Evolutionary conservation across 1,284 basidiomycete species (phyloP).

Genomic region (Leccinum pallidistipes): DNA sequence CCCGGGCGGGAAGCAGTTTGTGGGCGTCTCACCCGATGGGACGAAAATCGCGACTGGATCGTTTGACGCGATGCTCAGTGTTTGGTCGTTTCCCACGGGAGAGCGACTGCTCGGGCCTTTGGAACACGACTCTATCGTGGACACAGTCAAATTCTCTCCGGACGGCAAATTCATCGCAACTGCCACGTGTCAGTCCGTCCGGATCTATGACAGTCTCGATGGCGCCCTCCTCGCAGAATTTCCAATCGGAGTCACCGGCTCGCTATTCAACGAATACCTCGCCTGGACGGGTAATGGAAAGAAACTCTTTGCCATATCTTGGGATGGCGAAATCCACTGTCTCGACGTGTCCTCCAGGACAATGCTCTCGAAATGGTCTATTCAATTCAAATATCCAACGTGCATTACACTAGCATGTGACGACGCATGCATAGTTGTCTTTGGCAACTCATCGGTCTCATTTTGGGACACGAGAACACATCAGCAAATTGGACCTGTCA

Average conservation of each 20-base stretch:
- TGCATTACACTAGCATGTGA: too few relatives aligned
- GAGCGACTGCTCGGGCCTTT: neutral
- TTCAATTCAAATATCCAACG: too few relatives aligned
- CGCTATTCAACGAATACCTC: neutral
- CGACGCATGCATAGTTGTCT: too few relatives aligned
- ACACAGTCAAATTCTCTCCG: neutral
- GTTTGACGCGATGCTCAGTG: fast-evolving
- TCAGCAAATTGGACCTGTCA: too few relatives aligned
- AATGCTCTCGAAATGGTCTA: neutral
- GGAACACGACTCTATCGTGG: neutral
- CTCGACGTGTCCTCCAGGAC: neutral
- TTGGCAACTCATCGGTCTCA: too few relatives aligned
- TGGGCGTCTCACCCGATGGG: neutral
- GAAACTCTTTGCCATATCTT: fast-evolving
- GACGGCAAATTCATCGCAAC: neutral
- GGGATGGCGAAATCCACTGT: neutral
- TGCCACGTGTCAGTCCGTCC: neutral
- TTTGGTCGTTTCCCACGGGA: neutral
- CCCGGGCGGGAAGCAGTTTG: neutral
- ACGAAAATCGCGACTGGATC: neutral
- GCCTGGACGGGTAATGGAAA: neutral
- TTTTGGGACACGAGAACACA: too few relatives aligned
- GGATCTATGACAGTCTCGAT: neutral
- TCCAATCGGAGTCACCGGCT: neutral
- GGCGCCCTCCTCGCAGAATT: neutral